Conservation (phyloP, 148 eudicot species). For the Heliamphora exappendiculata region DNA sequence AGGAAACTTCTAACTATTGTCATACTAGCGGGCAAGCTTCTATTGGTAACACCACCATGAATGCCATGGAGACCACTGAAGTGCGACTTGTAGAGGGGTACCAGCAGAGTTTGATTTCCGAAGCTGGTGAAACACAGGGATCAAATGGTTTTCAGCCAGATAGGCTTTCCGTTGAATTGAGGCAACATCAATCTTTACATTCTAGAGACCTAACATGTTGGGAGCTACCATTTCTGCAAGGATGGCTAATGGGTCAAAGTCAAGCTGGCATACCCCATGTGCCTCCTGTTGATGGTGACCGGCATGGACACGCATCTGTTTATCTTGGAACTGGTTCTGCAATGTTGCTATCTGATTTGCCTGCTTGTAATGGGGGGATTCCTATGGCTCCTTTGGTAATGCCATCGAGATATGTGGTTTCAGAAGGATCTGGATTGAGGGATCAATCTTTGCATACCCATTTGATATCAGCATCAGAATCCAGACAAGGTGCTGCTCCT, state of each 20-base stretch:
- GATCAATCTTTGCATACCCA: slow-evolving; percentile 5
- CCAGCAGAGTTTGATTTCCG: slow-evolving; percentile 7
- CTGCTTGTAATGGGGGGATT: slow-evolving; percentile 5
- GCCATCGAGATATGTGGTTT: slow-evolving; percentile 12
- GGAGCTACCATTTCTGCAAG: slow-evolving; percentile 27
- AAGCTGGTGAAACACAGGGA: slow-evolving; percentile 5
- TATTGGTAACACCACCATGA: slow-evolving; percentile 15
- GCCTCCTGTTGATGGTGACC: slow-evolving; percentile 11
- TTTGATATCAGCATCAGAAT: slow-evolving; percentile 2
- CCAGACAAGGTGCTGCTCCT: slow-evolving; percentile 3
- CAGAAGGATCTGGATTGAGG: slow-evolving; percentile 12
- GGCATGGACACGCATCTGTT: slow-evolving; percentile 5
- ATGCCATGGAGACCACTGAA: slow-evolving; percentile 7
- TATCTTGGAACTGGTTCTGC: slow-evolving; percentile 3
- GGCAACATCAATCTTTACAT: slow-evolving; percentile 15
- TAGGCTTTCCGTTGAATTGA: not conserved
- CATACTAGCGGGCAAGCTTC: slow-evolving; percentile 3
- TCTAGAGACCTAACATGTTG: slow-evolving; percentile 17
- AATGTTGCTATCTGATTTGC: not conserved
- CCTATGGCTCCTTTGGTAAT: slow-evolving; percentile 5
- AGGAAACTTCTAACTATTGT: slow-evolving; percentile 7
- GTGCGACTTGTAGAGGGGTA: slow-evolving; percentile 11
- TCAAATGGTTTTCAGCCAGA: slow-evolving; percentile 4
- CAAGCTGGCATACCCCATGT: slow-evolving; percentile 18
- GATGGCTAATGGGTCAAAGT: slow-evolving; percentile 26